phyloP scores from a whole-genome alignment of 1,139 yeast species.

The Magnusiomyces ingens region DNA sequence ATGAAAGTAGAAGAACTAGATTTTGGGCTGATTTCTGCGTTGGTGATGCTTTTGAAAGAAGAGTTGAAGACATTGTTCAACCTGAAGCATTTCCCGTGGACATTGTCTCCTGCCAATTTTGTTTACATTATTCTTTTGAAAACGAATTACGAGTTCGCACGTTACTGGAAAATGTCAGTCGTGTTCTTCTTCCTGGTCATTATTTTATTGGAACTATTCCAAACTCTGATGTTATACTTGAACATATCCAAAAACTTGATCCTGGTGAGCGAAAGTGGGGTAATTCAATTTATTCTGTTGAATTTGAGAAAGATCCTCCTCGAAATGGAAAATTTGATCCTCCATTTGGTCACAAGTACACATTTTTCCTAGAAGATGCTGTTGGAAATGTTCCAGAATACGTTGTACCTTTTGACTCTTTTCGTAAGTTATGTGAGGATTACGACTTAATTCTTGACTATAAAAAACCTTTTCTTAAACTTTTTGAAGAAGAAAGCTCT shows the following conservation, averaged over 20 bases:
- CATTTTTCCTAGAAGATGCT: conserved; percentile 81
- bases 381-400: conserved; percentile 95
- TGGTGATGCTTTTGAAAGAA: conserved; percentile 79
- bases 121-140: conserved; percentile 91
- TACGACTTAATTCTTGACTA: conserved; percentile 67
- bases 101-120: conserved; percentile 81
- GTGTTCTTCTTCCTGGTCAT: conserved; percentile 75
- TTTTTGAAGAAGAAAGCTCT: conserved; percentile 69
- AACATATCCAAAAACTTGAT: conserved; percentile 47
- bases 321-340: conserved; percentile 61
- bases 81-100: conserved; percentile 79
- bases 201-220: conserved; percentile 91
- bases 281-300: conserved; percentile 71
- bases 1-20: conserved; percentile 44
- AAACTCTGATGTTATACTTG: conserved; percentile 73
- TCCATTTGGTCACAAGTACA: conserved; percentile 79
- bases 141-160: conserved; percentile 71
- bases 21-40: conserved; percentile 77
- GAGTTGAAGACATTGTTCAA: conserved; percentile 64
- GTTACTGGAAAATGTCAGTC: conserved; percentile 66
- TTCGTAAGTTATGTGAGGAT: conserved; percentile 66
- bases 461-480: conserved; percentile 72
- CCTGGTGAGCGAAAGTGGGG: conserved; percentile 65
- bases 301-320: conserved; percentile 72
- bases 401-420: conserved; percentile 91